Evolutionary conservation across 768 basidiomycete species (phyloP).

Genomic region (Imleria badia): DNA sequence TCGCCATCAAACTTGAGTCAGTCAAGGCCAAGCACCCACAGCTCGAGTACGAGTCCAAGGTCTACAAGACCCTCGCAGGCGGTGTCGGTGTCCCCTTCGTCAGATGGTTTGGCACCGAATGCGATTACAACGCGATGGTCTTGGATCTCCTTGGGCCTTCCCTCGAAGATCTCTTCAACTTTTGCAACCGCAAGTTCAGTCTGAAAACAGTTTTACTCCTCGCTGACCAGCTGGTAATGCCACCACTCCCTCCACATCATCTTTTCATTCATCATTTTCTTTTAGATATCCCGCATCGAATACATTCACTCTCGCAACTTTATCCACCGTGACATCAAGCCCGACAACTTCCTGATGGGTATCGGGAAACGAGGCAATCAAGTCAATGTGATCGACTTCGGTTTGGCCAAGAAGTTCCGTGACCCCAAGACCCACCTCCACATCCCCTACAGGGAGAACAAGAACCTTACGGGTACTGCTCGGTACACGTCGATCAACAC

Average conservation of each 20-base stretch:
- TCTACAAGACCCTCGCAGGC: conserved; percentile 97
- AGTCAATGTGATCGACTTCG: conserved; percentile 98
- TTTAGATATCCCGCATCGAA: conserved; percentile 94
- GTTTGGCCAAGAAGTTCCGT: conserved; percentile 99
- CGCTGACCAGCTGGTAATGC: conserved; percentile 85
- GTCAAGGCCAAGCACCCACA: conserved; percentile 99
- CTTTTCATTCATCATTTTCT: conserved; percentile 38
- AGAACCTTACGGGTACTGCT: conserved; percentile 98
- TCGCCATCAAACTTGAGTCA: conserved; percentile 99
- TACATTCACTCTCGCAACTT: conserved; percentile 99
- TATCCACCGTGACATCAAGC: conserved; percentile 97
- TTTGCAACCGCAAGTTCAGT: conserved; percentile 96
- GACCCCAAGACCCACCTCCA: conserved; percentile 99
- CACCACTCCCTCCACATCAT: conserved; percentile 12
- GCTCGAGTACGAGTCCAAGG: conserved; percentile 96
- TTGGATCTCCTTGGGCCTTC: conserved; percentile 93
- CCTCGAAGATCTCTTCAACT: conserved; percentile 90
- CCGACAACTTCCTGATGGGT: conserved; percentile 99
- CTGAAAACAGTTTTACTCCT: conserved; percentile 96
- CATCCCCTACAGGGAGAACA: conserved; percentile 99
- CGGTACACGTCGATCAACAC: conserved; percentile 99
- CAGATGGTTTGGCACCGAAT: conserved; percentile 91
- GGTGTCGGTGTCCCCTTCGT: conserved; percentile 99
- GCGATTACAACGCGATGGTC: conserved; percentile 99
- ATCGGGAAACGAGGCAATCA: conserved; percentile 99